These are phyloP conservation scores for Sordariomycetes sp. DNA, from an alignment of 2,329 filamentous ascomycete species.

Conservation along the genomic window DNA sequence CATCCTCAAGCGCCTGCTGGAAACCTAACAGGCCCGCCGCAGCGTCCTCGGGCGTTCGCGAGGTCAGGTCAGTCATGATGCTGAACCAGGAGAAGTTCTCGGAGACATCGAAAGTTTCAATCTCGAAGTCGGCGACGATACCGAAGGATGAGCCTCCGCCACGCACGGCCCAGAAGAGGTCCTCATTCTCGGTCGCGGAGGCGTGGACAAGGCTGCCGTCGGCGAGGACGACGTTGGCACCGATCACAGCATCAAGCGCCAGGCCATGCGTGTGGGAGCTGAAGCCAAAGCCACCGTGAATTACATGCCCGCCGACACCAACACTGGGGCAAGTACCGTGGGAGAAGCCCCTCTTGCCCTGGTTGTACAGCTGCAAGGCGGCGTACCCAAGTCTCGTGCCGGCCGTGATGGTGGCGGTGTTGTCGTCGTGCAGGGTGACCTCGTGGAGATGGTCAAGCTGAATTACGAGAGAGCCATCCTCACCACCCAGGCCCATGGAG, in stretches of 20 bases:
- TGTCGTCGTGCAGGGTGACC: slow-evolving; percentile 18
- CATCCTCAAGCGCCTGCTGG: slow-evolving; percentile 7
- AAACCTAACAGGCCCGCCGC: slow-evolving; percentile 3
- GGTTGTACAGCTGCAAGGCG: slow-evolving; percentile 22
- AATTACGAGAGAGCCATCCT: slow-evolving; percentile 29
- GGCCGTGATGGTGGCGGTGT: slow-evolving; percentile 14
- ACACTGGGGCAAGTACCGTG: slow-evolving; percentile 36
- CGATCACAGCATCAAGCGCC: slow-evolving; percentile 24
- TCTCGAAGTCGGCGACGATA: slow-evolving; percentile 26
- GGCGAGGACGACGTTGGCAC: slow-evolving; percentile 25
- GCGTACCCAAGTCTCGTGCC: slow-evolving; percentile 29
- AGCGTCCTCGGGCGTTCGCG: not conserved
- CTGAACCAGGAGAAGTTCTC: slow-evolving; percentile 1
- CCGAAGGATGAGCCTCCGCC: slow-evolving; percentile 32
- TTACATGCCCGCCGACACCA: slow-evolving; percentile 34
- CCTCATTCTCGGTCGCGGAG: slow-evolving; percentile 22
- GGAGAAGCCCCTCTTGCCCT: slow-evolving; percentile 24
- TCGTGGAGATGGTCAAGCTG: slow-evolving; percentile 28
- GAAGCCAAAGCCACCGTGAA: slow-evolving; percentile 26
- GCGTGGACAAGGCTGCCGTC: slow-evolving; percentile 19
- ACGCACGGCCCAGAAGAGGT: slow-evolving; percentile 33
- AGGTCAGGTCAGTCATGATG: not conserved
- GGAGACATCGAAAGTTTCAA: slow-evolving; percentile 22
- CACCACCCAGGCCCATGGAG: slow-evolving; percentile 34
- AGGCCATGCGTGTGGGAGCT: slow-evolving; percentile 12